Conservation (phyloP, 116 monocot species). For the Papilionanthe hybrid region DNA sequence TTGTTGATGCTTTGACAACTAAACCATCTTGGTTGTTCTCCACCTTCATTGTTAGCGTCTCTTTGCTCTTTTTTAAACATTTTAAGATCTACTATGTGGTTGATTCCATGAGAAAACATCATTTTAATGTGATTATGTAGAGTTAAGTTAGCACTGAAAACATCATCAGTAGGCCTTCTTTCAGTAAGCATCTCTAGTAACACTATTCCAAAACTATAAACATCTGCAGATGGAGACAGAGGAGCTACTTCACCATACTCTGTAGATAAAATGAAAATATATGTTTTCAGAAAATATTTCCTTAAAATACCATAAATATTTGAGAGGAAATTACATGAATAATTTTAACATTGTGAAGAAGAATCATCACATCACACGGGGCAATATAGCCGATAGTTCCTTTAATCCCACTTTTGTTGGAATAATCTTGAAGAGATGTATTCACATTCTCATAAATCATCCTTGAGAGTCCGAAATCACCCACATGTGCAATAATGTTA, state of each 20-base stretch:
- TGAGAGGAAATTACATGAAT: no score
- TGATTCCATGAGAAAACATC: slow-evolving; percentile 13
- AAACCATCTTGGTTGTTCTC: no score
- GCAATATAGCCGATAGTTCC: slow-evolving; percentile 6
- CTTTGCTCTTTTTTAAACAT: not conserved
- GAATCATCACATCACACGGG: no score
- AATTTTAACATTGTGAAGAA: no score
- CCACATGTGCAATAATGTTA: no score
- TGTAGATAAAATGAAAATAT: not conserved
- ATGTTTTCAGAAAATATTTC: no score
- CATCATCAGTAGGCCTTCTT: slow-evolving; percentile 14
- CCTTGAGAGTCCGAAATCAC: no score
- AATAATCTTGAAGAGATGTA: no score
- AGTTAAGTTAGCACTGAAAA: slow-evolving; percentile 10
- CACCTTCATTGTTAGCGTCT: not conserved
- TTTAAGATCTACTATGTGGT: slow-evolving; percentile 17
- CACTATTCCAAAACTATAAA: slow-evolving; percentile 35
- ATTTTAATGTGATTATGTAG: slow-evolving; percentile 12
- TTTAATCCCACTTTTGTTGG: no score
- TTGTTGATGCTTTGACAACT: no score
- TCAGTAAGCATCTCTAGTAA: slow-evolving; percentile 22
- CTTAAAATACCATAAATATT: no score
- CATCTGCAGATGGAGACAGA: slow-evolving; percentile 18
- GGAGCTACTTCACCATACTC: slow-evolving; percentile 18
- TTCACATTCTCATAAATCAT: no score